Conservation (phyloP, 2,329 filamentous ascomycete species). For the Phialemoniopsis sp. region DNA sequence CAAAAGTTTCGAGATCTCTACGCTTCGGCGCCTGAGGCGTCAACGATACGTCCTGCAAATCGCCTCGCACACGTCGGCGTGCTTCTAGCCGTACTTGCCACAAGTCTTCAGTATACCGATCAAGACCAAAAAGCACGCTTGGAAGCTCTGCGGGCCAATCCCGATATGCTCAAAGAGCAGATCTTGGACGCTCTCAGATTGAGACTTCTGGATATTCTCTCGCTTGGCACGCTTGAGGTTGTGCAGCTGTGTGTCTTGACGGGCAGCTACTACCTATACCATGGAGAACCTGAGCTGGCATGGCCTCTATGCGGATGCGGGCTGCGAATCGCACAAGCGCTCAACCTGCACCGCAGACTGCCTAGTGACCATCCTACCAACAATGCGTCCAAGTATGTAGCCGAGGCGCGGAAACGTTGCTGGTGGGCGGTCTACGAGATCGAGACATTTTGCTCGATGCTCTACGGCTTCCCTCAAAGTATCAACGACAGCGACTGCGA, state of each 20-base stretch:
- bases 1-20: no score
- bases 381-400: neutral
- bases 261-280: constrained; percentile 8
- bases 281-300: constrained; percentile 8
- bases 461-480: constrained; percentile 28
- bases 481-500: constrained; percentile 24
- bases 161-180: no score
- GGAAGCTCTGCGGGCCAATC: no score
- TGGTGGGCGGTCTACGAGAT: constrained; percentile 37
- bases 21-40: no score
- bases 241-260: constrained; percentile 8
- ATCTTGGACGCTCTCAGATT: neutral
- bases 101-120: no score
- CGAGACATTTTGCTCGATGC: constrained; percentile 32
- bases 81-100: no score
- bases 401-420: constrained; percentile 25
- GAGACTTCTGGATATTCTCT: constrained; percentile 9
- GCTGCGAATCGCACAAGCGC: constrained; percentile 26
- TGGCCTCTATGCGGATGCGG: constrained; percentile 28
- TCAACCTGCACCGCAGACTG: constrained; percentile 20
- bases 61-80: no score
- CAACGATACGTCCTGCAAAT: no score
- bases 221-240: constrained; percentile 6
- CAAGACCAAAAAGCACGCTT: no score
- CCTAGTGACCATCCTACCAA: neutral